Conservation (phyloP, 2,329 filamentous ascomycete genomes). For the Beauveria bassiana region DNA sequence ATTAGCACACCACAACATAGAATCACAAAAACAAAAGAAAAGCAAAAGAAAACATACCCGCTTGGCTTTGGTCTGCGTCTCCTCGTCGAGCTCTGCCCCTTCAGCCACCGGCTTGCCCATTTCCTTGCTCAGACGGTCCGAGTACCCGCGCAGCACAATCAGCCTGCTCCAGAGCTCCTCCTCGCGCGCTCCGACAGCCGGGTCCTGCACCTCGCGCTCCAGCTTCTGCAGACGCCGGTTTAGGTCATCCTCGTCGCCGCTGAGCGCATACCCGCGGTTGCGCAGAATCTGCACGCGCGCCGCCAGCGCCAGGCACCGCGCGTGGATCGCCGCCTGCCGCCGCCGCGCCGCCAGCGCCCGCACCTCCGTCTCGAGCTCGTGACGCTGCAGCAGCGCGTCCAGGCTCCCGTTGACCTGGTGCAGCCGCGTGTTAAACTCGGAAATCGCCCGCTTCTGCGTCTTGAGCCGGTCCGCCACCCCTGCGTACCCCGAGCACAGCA, state of each 20-base stretch:
- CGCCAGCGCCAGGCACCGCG: slow-evolving; percentile 66
- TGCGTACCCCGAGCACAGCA: slow-evolving; percentile 65
- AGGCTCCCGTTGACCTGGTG: slow-evolving; percentile 75
- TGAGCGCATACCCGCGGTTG: slow-evolving; percentile 74
- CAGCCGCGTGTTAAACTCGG: slow-evolving; percentile 61
- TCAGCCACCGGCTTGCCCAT: slow-evolving; percentile 58
- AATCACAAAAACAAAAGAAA: neutral
- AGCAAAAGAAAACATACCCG: slow-evolving; percentile 47
- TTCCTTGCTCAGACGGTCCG: slow-evolving; percentile 64
- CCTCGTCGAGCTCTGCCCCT: slow-evolving; percentile 55
- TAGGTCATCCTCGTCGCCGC: slow-evolving; percentile 70
- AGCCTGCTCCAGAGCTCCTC: slow-evolving; percentile 83
- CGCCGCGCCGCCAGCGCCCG: slow-evolving; percentile 64
- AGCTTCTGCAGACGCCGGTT: slow-evolving; percentile 62
- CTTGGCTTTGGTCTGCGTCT: slow-evolving; percentile 64
- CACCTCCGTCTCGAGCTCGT: slow-evolving; percentile 70
- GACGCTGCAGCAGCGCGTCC: slow-evolving; percentile 62
- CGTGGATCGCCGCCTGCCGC: slow-evolving; percentile 64
- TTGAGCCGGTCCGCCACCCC: slow-evolving; percentile 65
- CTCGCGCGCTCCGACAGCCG: slow-evolving; percentile 64
- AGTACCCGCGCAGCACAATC: slow-evolving; percentile 65
- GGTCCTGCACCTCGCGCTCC: slow-evolving; percentile 65
- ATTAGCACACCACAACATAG: neutral
- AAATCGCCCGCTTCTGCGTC: slow-evolving; percentile 62
- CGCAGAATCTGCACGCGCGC: slow-evolving; percentile 73